Evolutionary conservation across 2,329 filamentous ascomycete genomes (phyloP).

Genomic region (Helotiales sp.): DNA sequence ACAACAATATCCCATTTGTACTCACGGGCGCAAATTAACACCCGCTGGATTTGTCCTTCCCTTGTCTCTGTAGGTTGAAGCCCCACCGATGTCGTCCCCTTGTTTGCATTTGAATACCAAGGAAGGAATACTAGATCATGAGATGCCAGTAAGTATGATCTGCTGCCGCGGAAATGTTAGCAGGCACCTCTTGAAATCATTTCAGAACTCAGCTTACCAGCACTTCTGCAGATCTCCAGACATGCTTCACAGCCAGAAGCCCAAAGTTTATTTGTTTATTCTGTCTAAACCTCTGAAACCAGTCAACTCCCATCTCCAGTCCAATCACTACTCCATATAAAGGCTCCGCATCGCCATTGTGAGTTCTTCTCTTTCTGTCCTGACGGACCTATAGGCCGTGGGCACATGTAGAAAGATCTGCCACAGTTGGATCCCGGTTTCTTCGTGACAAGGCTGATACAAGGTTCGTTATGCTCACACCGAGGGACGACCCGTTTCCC

Average conservation of each 20-base stretch:
- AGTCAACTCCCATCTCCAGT: conserved; percentile 14
- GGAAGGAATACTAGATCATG: too few relatives aligned
- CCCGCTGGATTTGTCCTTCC: neutral
- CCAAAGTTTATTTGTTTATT: neutral
- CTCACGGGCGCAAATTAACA: neutral
- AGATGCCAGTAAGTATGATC: neutral
- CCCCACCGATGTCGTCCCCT: too few relatives aligned
- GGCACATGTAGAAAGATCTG: conserved; percentile 68
- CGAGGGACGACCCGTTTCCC: conserved; percentile 73
- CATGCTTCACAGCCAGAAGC: neutral
- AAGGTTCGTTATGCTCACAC: conserved; percentile 89
- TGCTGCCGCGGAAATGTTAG: neutral
- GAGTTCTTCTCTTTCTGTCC: conserved; percentile 84
- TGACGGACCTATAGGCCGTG: conserved; percentile 79
- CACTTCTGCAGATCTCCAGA: neutral
- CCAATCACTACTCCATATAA: conserved; percentile 57
- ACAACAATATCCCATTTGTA: neutral
- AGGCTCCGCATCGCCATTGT: conserved; percentile 86
- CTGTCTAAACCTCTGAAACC: neutral
- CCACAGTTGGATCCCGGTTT: conserved; percentile 85
- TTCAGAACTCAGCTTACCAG: neutral
- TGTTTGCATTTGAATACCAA: too few relatives aligned
- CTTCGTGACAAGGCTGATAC: conserved; percentile 82
- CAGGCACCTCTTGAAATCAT: neutral
- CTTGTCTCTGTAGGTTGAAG: neutral